These are phyloP conservation scores for Neonectria ditissima DNA, from an alignment of 2,329 filamentous ascomycete species.

Conservation along the genomic window DNA sequence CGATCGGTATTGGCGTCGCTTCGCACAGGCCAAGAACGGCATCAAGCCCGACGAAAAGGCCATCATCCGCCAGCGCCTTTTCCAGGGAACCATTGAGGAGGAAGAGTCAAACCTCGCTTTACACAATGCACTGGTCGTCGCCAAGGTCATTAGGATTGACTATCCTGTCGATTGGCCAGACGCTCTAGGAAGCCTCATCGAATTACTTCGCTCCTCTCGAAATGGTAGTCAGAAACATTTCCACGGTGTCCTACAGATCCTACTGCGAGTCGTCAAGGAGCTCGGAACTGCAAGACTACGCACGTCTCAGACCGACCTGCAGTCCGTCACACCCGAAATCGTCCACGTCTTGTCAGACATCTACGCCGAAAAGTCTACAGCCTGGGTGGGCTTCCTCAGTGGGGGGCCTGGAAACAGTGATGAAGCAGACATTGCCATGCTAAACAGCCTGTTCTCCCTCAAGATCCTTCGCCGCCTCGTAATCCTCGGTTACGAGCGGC, in stretches of 20 bases:
- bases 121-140: constrained; percentile 88
- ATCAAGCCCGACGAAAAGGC: constrained; percentile 81
- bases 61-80: constrained; percentile 78
- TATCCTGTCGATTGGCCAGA: constrained; percentile 88
- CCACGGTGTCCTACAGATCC: constrained; percentile 77
- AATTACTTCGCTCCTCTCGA: constrained; percentile 66
- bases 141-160: constrained; percentile 90
- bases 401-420: constrained; percentile 69
- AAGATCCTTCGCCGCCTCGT: constrained; percentile 85
- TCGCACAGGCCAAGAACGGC: constrained; percentile 70
- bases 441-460: constrained; percentile 81
- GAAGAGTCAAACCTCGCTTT: constrained; percentile 80
- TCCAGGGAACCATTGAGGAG: constrained; percentile 83
- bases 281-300: constrained; percentile 82
- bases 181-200: constrained; percentile 70
- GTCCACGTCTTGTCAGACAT: constrained; percentile 83
- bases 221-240: constrained; percentile 74
- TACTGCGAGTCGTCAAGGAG: constrained; percentile 92
- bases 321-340: constrained; percentile 83
- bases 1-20: constrained; percentile 88
- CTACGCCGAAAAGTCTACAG: constrained; percentile 78
- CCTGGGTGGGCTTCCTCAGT: constrained; percentile 74
- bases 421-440: constrained; percentile 72
- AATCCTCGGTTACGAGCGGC: constrained; percentile 84
- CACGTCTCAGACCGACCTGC: constrained; percentile 79